These are phyloP conservation scores for Ceratocystis cubensis DNA, from an alignment of 2,329 filamentous ascomycete species.

Conservation along the genomic window DNA sequence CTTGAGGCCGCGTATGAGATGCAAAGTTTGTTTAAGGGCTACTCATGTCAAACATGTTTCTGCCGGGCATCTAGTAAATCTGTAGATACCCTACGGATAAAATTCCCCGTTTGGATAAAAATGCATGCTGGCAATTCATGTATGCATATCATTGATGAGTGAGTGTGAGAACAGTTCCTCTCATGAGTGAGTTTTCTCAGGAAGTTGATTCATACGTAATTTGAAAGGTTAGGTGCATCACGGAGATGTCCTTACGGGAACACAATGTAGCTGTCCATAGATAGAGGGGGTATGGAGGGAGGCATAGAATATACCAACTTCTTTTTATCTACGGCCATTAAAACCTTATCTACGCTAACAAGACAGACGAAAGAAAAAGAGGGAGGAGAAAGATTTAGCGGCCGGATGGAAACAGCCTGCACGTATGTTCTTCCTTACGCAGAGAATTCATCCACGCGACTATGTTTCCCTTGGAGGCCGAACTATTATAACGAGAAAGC, in stretches of 20 bases:
- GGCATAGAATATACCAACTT: not conserved
- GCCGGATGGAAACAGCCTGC: not conserved
- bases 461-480: not conserved
- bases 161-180: not conserved
- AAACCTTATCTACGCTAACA: not conserved
- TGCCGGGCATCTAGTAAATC: not conserved
- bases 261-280: not conserved
- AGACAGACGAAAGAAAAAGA: slow-evolving; percentile 1
- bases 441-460: not conserved
- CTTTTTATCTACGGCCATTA: not conserved
- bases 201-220: not conserved
- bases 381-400: too few relatives aligned
- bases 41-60: not conserved
- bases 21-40: not conserved
- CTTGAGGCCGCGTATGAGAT: not conserved
- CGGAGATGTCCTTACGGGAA: not conserved
- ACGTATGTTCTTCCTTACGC: not conserved
- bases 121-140: not conserved
- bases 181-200: too few relatives aligned
- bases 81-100: not conserved
- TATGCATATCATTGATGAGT: not conserved
- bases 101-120: not conserved
- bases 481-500: not conserved
- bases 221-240: not conserved
- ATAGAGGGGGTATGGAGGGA: not conserved